These are phyloP conservation scores for Tylopilus sp. DNA, from an alignment of 768 basidiomycete genomes.

Conservation along the genomic window DNA sequence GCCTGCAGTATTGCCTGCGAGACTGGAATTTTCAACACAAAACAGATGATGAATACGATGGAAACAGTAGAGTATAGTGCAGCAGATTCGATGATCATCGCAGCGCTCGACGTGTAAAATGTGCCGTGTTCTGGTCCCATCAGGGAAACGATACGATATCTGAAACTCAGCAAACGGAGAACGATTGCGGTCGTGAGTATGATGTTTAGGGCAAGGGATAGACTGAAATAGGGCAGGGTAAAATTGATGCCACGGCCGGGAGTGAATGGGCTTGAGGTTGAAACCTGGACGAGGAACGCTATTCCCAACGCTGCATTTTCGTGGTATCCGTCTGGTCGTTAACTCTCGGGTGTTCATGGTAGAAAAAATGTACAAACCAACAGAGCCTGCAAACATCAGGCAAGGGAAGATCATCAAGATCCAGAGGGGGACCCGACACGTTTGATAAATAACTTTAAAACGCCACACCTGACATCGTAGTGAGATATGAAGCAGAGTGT, in stretches of 20 bases:
- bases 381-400: slow-evolving; percentile 7
- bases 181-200: slow-evolving; percentile 33
- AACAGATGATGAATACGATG: slow-evolving; percentile 31
- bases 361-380: background rate
- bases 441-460: slow-evolving; percentile 18
- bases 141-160: slow-evolving; percentile 2
- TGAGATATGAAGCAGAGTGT: background rate
- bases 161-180: slow-evolving; percentile 24
- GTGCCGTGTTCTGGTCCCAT: slow-evolving; percentile 24
- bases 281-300: slow-evolving; percentile 8
- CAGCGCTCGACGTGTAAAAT: slow-evolving; percentile 30
- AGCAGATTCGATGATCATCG: slow-evolving; percentile 37
- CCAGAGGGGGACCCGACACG: slow-evolving; percentile 4
- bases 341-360: too few relatives aligned
- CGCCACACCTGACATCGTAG: slow-evolving; percentile 8
- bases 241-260: slow-evolving; percentile 10
- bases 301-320: slow-evolving; percentile 5
- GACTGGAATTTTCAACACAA: slow-evolving; percentile 14
- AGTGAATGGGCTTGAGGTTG: slow-evolving; percentile 9
- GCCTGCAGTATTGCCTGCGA: slow-evolving; percentile 30
- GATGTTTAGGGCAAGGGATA: slow-evolving; percentile 34
- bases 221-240: slow-evolving; percentile 22
- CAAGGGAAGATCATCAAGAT: slow-evolving; percentile 7
- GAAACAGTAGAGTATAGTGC: slow-evolving; percentile 27
- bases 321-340: background rate